Base-by-base conservation (phyloP, 768 basidiomycete genomes). In the Boletus vinaceobasis region DNA sequence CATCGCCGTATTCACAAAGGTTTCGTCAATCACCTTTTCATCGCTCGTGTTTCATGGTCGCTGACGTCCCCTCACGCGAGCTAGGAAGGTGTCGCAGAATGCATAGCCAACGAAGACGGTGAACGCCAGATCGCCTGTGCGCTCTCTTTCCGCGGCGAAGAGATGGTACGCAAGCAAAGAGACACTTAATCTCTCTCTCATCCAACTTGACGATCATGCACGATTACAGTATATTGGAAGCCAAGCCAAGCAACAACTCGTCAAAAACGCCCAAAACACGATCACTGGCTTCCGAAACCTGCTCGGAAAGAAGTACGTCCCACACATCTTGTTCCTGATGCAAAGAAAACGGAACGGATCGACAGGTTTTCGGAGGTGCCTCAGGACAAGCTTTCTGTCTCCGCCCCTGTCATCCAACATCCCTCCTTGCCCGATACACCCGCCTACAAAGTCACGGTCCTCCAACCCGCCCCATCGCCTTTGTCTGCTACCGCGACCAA, bases 31-130 rank as follows among this genome's bases (percentile, higher is more conserved):
- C 6, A 37, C 43, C 48, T 46, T 36, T 9, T 27, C 31, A 26
- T 40, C 27, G 14, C 21, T 7, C 21, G 42, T 29, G 4, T 19
- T 23, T 17, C 29, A 21, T 26, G 13, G 0, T 51, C 50, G n/a
- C 48, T 14, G 13, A 55, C 23, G 14, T n/a, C n/a, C 8, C 19
- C 13, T 15, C 3, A 31, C 23, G 26, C 26, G 48, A 52, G 31
- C 33, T 58, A 95, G 93, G 93, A 97, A 73, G 91, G 91, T 13
- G 77, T 89, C 31, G 87, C 95, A 40, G 91, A 94, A 66, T 96
- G 92, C 69, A 98, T 98, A 57, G 97, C 95, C 6, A 98, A 98
- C 69, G 95, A 98, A 69, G 96, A 98, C 69, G 96, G 97, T 31
- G 96, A 98, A 68, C 87, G 97, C 32, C 96, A 99, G 75, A 98